Base-by-base conservation (phyloP, 1,284 basidiomycete species). In the Trametes polyzona region DNA sequence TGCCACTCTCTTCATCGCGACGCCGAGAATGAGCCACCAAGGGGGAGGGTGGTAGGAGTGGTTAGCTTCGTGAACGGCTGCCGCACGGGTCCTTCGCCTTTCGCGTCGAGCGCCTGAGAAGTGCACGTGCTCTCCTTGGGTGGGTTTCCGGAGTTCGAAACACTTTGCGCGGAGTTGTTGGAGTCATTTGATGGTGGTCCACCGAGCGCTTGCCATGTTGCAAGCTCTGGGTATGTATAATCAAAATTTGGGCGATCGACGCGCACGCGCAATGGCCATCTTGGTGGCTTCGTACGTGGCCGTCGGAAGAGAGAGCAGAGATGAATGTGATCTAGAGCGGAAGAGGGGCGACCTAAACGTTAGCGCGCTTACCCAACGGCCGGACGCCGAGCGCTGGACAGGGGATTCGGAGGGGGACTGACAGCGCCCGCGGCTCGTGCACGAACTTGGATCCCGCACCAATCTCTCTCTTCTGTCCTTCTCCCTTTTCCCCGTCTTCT, bases 1-100 rank as follows among this genome's bases (percentile, higher is more conserved):
- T 66, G 91, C 92, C 52, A 78, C 81, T 69, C 91, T 83, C 74
- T 93, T 93, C 80, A 89, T 88, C 65, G 58, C 57, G 39, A 14
- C 14, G 3, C 17, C 3, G 33, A 21, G 30, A 26, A 24, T 16
- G 32, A 17, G 36, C 35, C 17, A 4, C 19, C n/a, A 19, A 8
- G 11, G n/a, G 14, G 36, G 19, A 39, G 24, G 27, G 24, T 35
- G 33, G 19, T 16, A 21, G n/a, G 16, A 37, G 33, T 23, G 17
- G 21, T 35, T 21, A 43, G 35, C 11, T 33, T 12, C 19, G 42
- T 14, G 29, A 12, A 16, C 47, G 35, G 37, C 12, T 43, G 29
- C 40, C 21, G 53, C 53, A 43, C 54, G 47, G 41, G 47, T 44
- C 41, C 48, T 56, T 37, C 47, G 42, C 48, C 48, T 35, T 51